A percentile compares a stretch with the other conserved stretches of the same genome.
These are phyloP conservation scores for Calonectria leucothoes DNA, from an alignment of 2,329 filamentous ascomycete species.

Conservation along the genomic window DNA sequence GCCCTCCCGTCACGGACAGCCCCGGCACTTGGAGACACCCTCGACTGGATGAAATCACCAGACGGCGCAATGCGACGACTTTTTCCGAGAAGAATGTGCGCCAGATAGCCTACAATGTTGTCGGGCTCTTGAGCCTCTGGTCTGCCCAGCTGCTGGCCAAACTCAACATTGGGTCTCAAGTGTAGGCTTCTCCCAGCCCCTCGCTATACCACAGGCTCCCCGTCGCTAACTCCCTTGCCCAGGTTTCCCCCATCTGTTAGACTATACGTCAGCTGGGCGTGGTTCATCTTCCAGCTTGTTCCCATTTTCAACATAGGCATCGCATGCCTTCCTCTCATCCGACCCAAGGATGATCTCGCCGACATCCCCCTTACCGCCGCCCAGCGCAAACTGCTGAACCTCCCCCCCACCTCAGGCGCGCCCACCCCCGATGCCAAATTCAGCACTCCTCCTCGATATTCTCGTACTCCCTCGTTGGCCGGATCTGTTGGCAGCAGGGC, in stretches of 20 bases:
- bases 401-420: slow-evolving; percentile 73
- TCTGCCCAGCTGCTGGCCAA: slow-evolving; percentile 48
- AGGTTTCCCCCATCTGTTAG: slow-evolving; percentile 49
- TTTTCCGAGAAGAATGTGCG: slow-evolving; percentile 84
- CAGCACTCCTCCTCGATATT: slow-evolving; percentile 89
- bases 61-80: slow-evolving; percentile 79
- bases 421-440: slow-evolving; percentile 77
- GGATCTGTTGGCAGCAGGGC: slow-evolving; percentile 71
- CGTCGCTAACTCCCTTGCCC: slow-evolving; percentile 29
- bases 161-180: slow-evolving; percentile 50
- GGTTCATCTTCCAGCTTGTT: slow-evolving; percentile 63
- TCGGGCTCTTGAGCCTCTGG: slow-evolving; percentile 56
- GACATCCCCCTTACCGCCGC: slow-evolving; percentile 85
- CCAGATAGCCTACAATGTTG: slow-evolving; percentile 75
- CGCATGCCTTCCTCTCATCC: slow-evolving; percentile 79
- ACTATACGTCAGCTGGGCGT: slow-evolving; percentile 56
- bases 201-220: background rate
- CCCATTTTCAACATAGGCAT: slow-evolving; percentile 77
- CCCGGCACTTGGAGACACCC: slow-evolving; percentile 94
- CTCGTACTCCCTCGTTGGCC: slow-evolving; percentile 75
- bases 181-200: slow-evolving; percentile 49
- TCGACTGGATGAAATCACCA: slow-evolving; percentile 85
- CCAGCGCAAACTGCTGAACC: slow-evolving; percentile 86
- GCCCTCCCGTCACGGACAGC: slow-evolving; percentile 58
- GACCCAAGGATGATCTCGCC: slow-evolving; percentile 78